Conservation (phyloP, 768 basidiomycete genomes). For the Macrolepiota fuliginosa region DNA sequence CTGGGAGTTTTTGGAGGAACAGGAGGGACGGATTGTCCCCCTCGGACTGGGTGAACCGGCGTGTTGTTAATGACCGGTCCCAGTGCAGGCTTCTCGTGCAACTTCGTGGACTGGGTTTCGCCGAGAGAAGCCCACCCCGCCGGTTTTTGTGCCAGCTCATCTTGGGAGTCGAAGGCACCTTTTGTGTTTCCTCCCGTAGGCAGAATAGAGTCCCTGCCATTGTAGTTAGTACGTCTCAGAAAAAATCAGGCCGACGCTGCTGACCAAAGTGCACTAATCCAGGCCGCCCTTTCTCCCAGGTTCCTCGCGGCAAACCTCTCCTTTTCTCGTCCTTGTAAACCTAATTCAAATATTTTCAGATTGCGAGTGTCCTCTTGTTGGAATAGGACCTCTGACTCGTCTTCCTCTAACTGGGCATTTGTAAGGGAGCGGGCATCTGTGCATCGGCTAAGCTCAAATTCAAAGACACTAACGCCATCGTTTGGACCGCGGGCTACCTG, state of each 20-base stretch:
- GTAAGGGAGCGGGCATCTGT: slow-evolving; percentile 39
- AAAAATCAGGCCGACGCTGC: too few relatives aligned
- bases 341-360: slow-evolving; percentile 61
- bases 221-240: too few relatives aligned
- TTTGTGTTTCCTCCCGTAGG: background rate
- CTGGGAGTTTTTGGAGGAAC: too few relatives aligned
- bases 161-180: background rate
- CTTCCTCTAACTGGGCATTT: slow-evolving; percentile 34
- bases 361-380: slow-evolving; percentile 31
- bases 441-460: slow-evolving; percentile 52
- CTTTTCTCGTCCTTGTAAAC: slow-evolving; percentile 47
- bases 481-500: background rate
- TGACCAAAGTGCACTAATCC: slow-evolving; percentile 77
- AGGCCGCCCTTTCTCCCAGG: slow-evolving; percentile 62
- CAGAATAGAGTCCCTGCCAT: too few relatives aligned
- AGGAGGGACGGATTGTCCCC: too few relatives aligned
- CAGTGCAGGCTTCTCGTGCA: too few relatives aligned
- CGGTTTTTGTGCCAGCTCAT: too few relatives aligned
- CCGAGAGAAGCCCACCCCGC: too few relatives aligned
- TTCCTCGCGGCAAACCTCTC: slow-evolving; percentile 65
- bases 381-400: slow-evolving; percentile 45
- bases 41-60: too few relatives aligned
- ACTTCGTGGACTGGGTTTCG: too few relatives aligned
- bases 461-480: slow-evolving; percentile 33
- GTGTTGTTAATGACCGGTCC: too few relatives aligned